Base-by-base conservation (phyloP, 164 flowering plant genomes). In the Magnolia sinica region DNA sequence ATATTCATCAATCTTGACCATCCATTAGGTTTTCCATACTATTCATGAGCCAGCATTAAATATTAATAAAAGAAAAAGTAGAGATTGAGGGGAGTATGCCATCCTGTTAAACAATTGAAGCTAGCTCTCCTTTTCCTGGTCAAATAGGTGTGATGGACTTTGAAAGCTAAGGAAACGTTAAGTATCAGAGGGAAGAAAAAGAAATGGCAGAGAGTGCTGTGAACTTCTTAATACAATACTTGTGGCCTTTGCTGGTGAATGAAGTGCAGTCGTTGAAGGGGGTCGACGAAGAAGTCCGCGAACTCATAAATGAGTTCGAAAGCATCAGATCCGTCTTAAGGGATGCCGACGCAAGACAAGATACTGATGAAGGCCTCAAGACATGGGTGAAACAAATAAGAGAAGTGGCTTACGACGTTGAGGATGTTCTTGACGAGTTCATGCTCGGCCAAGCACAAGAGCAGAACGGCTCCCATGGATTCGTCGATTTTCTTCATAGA, bases 341-440 rank as follows among this genome's bases (percentile, higher is more conserved):
- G 50, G 51, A 45, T 14, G 72, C 72, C 8, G 51, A 69, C 2
- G 29, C 24, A 5, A n/a, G 13, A 3, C 2, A 20, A n/a, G 52
- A n/a, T 1, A 2, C 4, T 16, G 27, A 70, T 11, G 52, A 70
- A n/a, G 1, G 55, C 0, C 24, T 37, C 11, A 24, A 68, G 23
- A 68, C 29, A 18, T 70, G 73, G 55, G 23, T 70, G 10, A 70
- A 70, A 50, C 22, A 50, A 3, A 24, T 70, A n/a, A 18, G 73
- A 49, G 73, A 45, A 6, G 55, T 9, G 2, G 73, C 73, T 45
- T 50, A 45, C 2, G 73, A 70, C 2, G 19, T n/a, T 10, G 73
- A 70, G 18, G 73, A 70, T 49, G 73, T 70, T n/a, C 9, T 70
- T 7, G 73, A 70, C 16, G 58, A 49, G 13, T 70, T 6, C 73